Conservation (phyloP, 208 protist genomes). For the Crithidia thermophila region DNA sequence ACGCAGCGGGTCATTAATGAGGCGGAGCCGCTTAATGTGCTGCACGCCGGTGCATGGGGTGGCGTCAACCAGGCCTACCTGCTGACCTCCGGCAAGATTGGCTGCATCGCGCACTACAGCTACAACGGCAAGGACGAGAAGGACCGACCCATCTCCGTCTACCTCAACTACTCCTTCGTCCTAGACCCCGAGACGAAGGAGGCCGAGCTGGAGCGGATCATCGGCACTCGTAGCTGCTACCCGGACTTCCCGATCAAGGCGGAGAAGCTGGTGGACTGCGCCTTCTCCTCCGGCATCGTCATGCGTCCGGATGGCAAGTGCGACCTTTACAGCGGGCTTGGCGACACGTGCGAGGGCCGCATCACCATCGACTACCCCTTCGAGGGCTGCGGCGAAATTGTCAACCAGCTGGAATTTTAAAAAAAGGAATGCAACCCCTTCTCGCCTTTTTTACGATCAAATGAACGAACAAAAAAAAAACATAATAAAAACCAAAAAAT, state of each 20-base stretch:
- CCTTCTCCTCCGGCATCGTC: slow-evolving; percentile 63
- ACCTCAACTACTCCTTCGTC: slow-evolving; percentile 70
- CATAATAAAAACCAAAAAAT: neutral
- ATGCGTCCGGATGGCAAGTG: slow-evolving; percentile 72
- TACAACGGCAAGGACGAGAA: slow-evolving; percentile 52
- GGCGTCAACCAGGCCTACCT: slow-evolving; percentile 73
- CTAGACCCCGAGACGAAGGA: slow-evolving; percentile 52
- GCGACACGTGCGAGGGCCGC: slow-evolving; percentile 62
- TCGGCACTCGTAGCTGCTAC: slow-evolving; percentile 65
- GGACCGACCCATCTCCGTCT: slow-evolving; percentile 44
- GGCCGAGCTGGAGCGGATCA: slow-evolving; percentile 44
- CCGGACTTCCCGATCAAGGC: slow-evolving; percentile 55
- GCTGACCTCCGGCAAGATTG: slow-evolving; percentile 54
- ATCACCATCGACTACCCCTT: slow-evolving; percentile 80
- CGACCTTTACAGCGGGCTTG: slow-evolving; percentile 71
- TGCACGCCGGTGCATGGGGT: slow-evolving; percentile 62
- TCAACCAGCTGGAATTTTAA: slow-evolving; percentile 44
- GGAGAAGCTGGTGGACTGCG: slow-evolving; percentile 53
- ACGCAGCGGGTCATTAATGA: slow-evolving; percentile 48
- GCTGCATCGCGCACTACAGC: slow-evolving; percentile 76
- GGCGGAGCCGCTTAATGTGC: slow-evolving; percentile 56
- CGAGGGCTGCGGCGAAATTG: slow-evolving; percentile 54
- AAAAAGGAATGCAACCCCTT: slow-evolving; percentile 4
- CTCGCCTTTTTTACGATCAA: neutral
- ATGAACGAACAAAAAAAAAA: neutral